Evolutionary conservation across 169 alveolate species (phyloP), one percentile per base, ranked within the genome.

Genomic region (Babesia microti): DNA sequence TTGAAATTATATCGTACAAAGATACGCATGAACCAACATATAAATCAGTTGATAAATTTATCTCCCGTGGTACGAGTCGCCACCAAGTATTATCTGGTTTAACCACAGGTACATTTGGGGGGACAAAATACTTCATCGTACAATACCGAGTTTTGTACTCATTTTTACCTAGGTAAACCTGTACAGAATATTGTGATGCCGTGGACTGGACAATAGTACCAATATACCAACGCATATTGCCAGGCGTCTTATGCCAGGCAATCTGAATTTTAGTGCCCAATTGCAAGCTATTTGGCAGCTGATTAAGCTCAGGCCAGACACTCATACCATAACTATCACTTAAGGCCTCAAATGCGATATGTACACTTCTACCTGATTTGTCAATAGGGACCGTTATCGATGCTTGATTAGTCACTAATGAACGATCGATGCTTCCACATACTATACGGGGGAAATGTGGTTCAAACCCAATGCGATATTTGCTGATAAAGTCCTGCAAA

Each of bases 381-480:
- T 63, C 75, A 30, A 63, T 46, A 5, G 75, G 75, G 4, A 63
- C 35, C 42, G 68, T 54, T n/a, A 63, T 14, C 14, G 75, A 53
- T 33, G 51, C 75, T 9, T 22, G 18, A 11, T 2, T 14, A n/a
- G 12, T 30, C 4, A 45, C 75, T 15, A 12, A 6, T 22, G 12
- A 24, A 23, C 75, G 58, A 28, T 63, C 75, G 4, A 63, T 27
- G 12, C 47, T 14, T 1, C 75, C 75, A 43, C 75, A 63, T 15
- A 63, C 75, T 32, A 17, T 53, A 5, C 75, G 59, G 6, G 75
- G 75, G 65, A 63, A 63, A 33, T 63, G 75, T 6, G 75, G 40
- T 39, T 63, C 75, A n/a, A n/a, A n/a, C n/a, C n/a, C n/a, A n/a
- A n/a, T n/a, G n/a, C n/a, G n/a, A n/a, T n/a, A n/a, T n/a, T n/a